Percentiles rank a stretch among this genome's conserved stretches.
Evolutionary conservation across 495 filamentous ascomycete genomes (phyloP).

Genomic region (Penicillium macrosclerotiorum): DNA sequence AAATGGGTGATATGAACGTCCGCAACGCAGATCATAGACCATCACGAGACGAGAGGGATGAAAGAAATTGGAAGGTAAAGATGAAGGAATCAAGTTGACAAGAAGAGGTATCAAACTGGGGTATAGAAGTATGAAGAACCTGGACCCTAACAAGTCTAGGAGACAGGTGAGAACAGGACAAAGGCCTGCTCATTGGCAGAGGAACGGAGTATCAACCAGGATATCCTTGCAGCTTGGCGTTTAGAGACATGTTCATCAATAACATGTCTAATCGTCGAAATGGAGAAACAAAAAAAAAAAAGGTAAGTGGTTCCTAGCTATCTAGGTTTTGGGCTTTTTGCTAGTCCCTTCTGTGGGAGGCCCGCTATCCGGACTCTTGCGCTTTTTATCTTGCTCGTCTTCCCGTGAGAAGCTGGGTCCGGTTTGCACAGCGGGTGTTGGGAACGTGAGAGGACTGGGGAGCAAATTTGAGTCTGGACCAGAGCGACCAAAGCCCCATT

Average conservation of each 20-base stretch:
- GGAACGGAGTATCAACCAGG: conserved; percentile 9
- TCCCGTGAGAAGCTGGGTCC: conserved; percentile 68
- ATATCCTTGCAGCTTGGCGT: conserved; percentile 9
- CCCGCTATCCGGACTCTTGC: conserved; percentile 52
- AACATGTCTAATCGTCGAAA: no score
- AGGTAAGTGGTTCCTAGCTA: no score
- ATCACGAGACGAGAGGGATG: no score
- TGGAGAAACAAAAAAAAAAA: no score
- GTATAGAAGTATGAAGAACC: conserved; percentile 22
- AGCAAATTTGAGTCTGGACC: conserved; percentile 75
- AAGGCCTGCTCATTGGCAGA: conserved; percentile 1
- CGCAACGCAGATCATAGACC: no score
- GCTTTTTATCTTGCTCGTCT: conserved; percentile 52
- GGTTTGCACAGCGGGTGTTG: conserved; percentile 74
- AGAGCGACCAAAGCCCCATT: conserved; percentile 72
- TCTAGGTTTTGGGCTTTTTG: conserved; percentile 52
- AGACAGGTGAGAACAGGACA: neutral
- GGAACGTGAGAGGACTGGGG: conserved; percentile 87
- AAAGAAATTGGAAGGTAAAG: conserved; percentile 6
- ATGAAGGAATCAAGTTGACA: neutral
- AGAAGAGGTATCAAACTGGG: conserved; percentile 19
- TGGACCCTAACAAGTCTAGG: conserved; percentile 16
- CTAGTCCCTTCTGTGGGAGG: conserved; percentile 32
- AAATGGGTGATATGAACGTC: no score
- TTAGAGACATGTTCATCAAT: no score